Evolutionary conservation across 495 filamentous ascomycete species (phyloP), one percentile per base, ranked within the genome.

Genomic region (Aspergillus baeticus): DNA sequence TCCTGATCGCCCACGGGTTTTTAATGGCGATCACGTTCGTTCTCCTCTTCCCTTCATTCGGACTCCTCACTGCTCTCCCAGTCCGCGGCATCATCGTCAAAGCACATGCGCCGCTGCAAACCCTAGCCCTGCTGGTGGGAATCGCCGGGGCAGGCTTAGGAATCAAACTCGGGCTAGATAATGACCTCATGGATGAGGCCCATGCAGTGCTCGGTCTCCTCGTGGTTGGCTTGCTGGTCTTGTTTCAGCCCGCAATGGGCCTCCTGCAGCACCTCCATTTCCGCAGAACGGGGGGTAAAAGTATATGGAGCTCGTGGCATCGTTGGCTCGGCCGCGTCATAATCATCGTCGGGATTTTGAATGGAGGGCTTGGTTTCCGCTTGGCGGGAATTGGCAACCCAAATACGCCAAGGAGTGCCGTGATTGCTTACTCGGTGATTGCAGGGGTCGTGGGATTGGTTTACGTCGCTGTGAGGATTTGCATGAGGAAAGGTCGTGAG

Each of bases 271-370:
- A 91, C 62, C 54, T 67, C 23, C 68, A 80, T 52, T 89, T 69
- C 59, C 39, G 73, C 17, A 76, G 76, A 53, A 64, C 72, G 5
- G 62, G 73, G n/a, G 46, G 55, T 6, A 81, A 82, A 5, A 79
- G 76, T 20, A 7, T 72, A 17, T 70, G 84, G 64, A 79, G 77
- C 23, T 64, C 81, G 26, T 67, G 92, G 22, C 92, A 96, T 67
- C 84, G 92, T 20, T 96, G 91, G 90, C 83, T 96, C 51, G 92
- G 91, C n/a, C 86, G 92, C 18, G 79, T 92, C 18, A 81, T 91
- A 10, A 82, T 87, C 43, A 69, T 72, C 7, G 54, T 87, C 22
- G 88, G 82, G 5, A 74, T 90, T 55, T 69, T 90, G 49, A 90
- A 89, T 65, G 88, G 86, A 31, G 87, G 88, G 0, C 68, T 90